phyloP scores from a whole-genome alignment of 495 filamentous ascomycete genomes.

The Rhizodiscina lignyota region DNA sequence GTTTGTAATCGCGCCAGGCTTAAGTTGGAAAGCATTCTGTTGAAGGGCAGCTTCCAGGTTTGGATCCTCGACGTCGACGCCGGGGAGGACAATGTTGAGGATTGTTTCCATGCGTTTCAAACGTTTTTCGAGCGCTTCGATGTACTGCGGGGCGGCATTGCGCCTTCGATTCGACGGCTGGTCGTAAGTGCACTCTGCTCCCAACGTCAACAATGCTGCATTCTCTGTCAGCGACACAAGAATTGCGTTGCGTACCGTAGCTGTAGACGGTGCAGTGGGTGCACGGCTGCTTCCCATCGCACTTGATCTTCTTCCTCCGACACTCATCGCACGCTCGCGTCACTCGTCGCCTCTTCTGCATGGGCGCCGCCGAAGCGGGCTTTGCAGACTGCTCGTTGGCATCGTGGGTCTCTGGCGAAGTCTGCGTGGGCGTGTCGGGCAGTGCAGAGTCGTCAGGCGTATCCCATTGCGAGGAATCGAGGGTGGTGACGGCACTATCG shows the following conservation, averaged over 20 bases:
- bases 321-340: slow-evolving; percentile 90
- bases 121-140: slow-evolving; percentile 75
- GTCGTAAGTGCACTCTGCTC: slow-evolving; percentile 90
- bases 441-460: no score
- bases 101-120: slow-evolving; percentile 73
- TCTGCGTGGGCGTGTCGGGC: no score
- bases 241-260: slow-evolving; percentile 89
- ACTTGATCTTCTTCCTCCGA: slow-evolving; percentile 95
- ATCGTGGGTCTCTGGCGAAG: no score
- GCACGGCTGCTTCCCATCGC: slow-evolving; percentile 93
- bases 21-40: slow-evolving; percentile 18
- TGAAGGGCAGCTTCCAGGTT: slow-evolving; percentile 50
- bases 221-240: slow-evolving; percentile 4
- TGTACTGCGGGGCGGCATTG: slow-evolving; percentile 88
- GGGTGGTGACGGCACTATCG: no score
- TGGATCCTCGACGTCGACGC: slow-evolving; percentile 71
- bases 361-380: slow-evolving; percentile 27
- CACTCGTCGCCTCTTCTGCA: slow-evolving; percentile 79
- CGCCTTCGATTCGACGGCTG: slow-evolving; percentile 91
- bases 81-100: slow-evolving; percentile 62
- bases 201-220: no score
- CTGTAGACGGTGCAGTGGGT: slow-evolving; percentile 96
- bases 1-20: slow-evolving; percentile 5
- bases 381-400: no score
- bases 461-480: no score